Evolutionary conservation across 306 rosid species (phyloP), one percentile per base, ranked within the genome.

Genomic region (Hippophae tibetana): DNA sequence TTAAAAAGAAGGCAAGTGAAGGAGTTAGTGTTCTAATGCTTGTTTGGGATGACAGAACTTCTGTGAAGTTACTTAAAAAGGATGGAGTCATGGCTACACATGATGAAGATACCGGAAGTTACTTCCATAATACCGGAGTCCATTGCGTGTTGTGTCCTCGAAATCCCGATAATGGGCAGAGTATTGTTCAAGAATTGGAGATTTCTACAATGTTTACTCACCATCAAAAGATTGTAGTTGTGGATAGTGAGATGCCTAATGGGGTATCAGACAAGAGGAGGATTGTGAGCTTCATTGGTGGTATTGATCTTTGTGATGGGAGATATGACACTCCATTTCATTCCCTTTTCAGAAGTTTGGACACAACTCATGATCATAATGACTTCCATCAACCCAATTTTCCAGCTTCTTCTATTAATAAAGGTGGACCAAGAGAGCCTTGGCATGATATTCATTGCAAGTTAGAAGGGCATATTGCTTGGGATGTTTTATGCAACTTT

Each of bases 291-390:
- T 80, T 76, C 67, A 53, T 80, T 55, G 81, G 84, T 8, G 81
- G 84, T 43, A 58, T 79, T 72, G 81, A 79, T 71, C 84, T 79
- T 14, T 79, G 84, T 72, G 78, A 75, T 68, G 84, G 84, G 45
- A 75, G 84, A 62, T 79, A 79, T 52, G 84, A 79, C 60, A 81
- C 77, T n/a, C 86, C 79, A 0, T 70, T 43, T 5, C 82, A 77
- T 65, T 62, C 82, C 8, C 27, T 76, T 54, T 81, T 81, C 65
- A 40, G 73, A 62, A 81, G 71, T 23, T 60, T 77, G 9, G 59
- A 42, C 44, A 66, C 82, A 6, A 8, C 56, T 8, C 79, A 76
- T 31, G 38, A 31, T 40, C 51, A 9, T 43, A 43, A 67, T 61
- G 86, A 81, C 62, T 65, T 76, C 48, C 82, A 74, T 59, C 86